Conservation (phyloP, 2,329 filamentous ascomycete genomes). For the Stemphylium vesicarium region DNA sequence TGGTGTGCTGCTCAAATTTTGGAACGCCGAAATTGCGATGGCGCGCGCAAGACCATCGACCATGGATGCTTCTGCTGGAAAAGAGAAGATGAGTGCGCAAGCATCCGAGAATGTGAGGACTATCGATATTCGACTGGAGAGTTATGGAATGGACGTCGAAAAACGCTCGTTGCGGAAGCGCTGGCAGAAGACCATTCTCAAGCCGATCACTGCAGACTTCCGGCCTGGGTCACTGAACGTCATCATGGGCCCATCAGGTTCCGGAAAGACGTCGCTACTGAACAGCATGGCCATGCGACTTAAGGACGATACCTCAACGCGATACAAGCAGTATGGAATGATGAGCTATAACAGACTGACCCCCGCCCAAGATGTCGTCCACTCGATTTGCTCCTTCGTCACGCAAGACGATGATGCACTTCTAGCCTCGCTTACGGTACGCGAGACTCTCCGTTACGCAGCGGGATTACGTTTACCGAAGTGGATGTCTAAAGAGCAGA, state of each 20-base stretch:
- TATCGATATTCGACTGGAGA: slow-evolving; percentile 69
- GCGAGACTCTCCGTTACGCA: slow-evolving; percentile 72
- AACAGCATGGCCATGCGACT: slow-evolving; percentile 75
- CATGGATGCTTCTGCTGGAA: slow-evolving; percentile 70
- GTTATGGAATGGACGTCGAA: slow-evolving; percentile 68
- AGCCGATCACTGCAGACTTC: slow-evolving; percentile 71
- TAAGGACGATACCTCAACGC: slow-evolving; percentile 65
- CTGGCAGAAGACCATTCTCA: slow-evolving; percentile 62
- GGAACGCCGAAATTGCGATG: slow-evolving; percentile 72
- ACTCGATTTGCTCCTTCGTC: slow-evolving; percentile 77
- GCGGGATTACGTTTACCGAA: slow-evolving; percentile 73
- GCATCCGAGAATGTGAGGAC: slow-evolving; percentile 62
- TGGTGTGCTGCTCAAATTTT: slow-evolving; percentile 66
- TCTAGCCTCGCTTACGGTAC: slow-evolving; percentile 74
- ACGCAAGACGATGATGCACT: slow-evolving; percentile 80
- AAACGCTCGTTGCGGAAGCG: slow-evolving; percentile 63
- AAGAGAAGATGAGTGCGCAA: slow-evolving; percentile 69
- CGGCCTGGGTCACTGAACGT: slow-evolving; percentile 73
- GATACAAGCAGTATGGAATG: slow-evolving; percentile 66
- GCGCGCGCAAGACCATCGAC: slow-evolving; percentile 63
- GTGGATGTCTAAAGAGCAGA: slow-evolving; percentile 73
- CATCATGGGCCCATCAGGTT: slow-evolving; percentile 81
- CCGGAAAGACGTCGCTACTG: slow-evolving; percentile 76
- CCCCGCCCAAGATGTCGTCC: slow-evolving; percentile 71
- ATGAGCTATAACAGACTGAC: slow-evolving; percentile 73